These are phyloP conservation scores for Trichoderma citrinoviride DNA, from an alignment of 2,329 filamentous ascomycete species.

Conservation along the genomic window DNA sequence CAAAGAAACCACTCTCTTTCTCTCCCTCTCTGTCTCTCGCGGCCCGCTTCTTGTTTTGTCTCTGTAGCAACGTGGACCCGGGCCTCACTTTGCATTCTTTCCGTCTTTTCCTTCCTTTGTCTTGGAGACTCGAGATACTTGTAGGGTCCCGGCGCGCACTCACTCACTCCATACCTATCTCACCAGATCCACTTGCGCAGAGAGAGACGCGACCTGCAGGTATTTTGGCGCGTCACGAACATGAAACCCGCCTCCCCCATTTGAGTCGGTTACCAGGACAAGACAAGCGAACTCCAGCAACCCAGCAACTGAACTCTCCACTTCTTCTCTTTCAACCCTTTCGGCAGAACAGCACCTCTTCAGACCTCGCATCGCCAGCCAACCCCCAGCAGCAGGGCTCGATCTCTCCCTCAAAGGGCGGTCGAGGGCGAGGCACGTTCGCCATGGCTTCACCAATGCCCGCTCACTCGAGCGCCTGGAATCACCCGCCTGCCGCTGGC, in stretches of 20 bases:
- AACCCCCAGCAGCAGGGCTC: slow-evolving; percentile 17
- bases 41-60: neutral
- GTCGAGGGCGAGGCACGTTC: slow-evolving; percentile 17
- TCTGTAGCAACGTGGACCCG: slow-evolving; percentile 16
- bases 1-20: neutral
- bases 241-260: slow-evolving; percentile 40
- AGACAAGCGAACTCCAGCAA: neutral
- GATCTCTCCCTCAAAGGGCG: neutral
- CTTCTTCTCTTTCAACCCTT: slow-evolving; percentile 3
- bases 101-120: neutral
- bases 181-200: slow-evolving; percentile 24
- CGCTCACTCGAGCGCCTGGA: slow-evolving; percentile 35
- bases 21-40: neutral
- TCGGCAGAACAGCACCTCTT: neutral
- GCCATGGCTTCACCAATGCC: slow-evolving; percentile 44
- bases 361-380: slow-evolving; percentile 9
- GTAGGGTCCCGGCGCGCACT: slow-evolving; percentile 6
- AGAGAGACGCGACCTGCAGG: slow-evolving; percentile 33
- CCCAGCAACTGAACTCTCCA: slow-evolving; percentile 16
- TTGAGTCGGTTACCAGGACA: slow-evolving; percentile 26
- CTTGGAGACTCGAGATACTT: neutral
- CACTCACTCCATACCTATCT: neutral
- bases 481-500: slow-evolving; percentile 32
- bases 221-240: slow-evolving; percentile 39
- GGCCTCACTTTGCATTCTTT: slow-evolving; percentile 4